Evolutionary conservation across 164 flowering plant species (phyloP).

Genomic region (Vitis riparia): DNA sequence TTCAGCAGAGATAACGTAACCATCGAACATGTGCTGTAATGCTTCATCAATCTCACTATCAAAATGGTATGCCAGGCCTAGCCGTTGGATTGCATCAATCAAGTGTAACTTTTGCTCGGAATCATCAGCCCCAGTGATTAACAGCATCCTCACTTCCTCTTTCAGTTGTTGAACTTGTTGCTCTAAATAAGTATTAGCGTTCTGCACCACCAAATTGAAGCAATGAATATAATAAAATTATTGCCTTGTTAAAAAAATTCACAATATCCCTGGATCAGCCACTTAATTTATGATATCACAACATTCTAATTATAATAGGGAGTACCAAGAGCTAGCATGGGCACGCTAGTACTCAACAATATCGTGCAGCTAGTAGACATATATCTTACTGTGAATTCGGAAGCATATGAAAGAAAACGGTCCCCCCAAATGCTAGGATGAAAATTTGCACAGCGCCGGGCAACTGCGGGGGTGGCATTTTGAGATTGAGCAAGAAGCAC

Average conservation of each 20-base stretch:
- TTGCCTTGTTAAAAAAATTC: too few relatives aligned
- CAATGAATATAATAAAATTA: too few relatives aligned
- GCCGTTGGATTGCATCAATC: conserved; percentile 23
- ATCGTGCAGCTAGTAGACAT: too few relatives aligned
- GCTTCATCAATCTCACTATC: conserved; percentile 17
- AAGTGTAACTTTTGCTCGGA: conserved; percentile 4
- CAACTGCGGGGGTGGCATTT: neutral
- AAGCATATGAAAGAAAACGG: neutral
- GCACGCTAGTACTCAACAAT: too few relatives aligned
- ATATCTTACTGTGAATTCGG: neutral
- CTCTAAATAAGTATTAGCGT: neutral
- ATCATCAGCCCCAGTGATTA: neutral
- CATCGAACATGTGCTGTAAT: neutral
- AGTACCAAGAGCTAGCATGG: too few relatives aligned
- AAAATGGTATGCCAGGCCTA: conserved; percentile 25
- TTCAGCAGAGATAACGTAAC: too few relatives aligned
- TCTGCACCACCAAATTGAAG: too few relatives aligned
- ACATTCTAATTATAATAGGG: too few relatives aligned
- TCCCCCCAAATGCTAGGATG: conserved; percentile 9
- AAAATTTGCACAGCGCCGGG: neutral
- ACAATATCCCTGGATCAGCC: too few relatives aligned
- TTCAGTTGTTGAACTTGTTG: conserved; percentile 13
- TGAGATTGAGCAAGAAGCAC: too few relatives aligned
- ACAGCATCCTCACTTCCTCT: conserved; percentile 20
- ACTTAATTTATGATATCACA: too few relatives aligned